Base-by-base conservation (phyloP, 2,329 filamentous ascomycete species). In the Cercospora sp. region DNA sequence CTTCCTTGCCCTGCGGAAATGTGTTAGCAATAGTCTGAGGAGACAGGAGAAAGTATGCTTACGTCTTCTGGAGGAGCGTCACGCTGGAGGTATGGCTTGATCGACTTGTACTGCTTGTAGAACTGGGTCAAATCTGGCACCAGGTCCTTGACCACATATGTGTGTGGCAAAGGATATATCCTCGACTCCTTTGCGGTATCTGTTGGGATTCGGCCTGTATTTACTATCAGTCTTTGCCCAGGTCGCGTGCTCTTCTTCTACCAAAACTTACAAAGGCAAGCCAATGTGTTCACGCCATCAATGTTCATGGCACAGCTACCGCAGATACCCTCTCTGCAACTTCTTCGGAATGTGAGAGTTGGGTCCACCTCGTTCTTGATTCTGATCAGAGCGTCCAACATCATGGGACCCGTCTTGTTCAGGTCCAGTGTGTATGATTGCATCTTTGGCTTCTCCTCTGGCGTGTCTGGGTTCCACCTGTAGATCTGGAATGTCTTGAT, bases 41-140 rank as follows among this genome's bases (percentile, higher is more conserved):
- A n/a, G 40, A 20, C 31, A 8, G 20, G 20, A 28, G 13, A 16
- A 12, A 40, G 26, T 18, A 16, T 20, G 86, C 91, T 80, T 87
- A 96, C 92, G 79, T 97, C 92, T 74, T 89, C 88, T 53, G 92
- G 84, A 65, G 92, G 90, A 30, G 92, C 95, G 72, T 94, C 90
- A 78, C 93, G 89, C 85, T 98, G 95, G 64, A 99, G 89, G 82
- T 97, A 99, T 53, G 95, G 95, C 89, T 98, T 97, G 84, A 99
- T 97, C 16, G 94, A 97, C 84, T 97, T 97, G 89, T 99, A 99
- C 87, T 99, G 95, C 88, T 98, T 98, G 89, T 99, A 99, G 85
- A 99, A 98, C 79, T 95, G 91, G 71, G 95, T 99, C 84, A 99
- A 85, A 80, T 99, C 95, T 68, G 95, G 94, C 36, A 99, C 95